Percentiles rank a stretch among this genome's conserved stretches.
Conservation (phyloP, 2,329 filamentous ascomycete species). For the Xylaria sp. region DNA sequence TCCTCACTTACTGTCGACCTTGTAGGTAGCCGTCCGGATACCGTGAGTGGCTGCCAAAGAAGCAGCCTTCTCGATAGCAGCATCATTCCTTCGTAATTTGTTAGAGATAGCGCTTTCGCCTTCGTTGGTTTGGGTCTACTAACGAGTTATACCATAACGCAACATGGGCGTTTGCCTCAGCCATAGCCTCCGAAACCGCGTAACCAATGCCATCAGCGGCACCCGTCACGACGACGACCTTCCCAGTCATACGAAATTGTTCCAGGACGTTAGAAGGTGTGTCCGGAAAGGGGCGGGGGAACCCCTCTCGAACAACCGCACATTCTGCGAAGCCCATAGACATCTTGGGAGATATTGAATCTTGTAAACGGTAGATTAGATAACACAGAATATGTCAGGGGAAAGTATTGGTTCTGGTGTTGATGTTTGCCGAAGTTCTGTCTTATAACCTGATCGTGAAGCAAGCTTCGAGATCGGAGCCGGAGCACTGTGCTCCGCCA, state of each 20-base stretch:
- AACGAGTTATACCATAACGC: slow-evolving; percentile 16
- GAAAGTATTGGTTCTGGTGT: not conserved
- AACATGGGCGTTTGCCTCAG: slow-evolving; percentile 21
- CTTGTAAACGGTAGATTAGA: not conserved
- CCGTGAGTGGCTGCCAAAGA: not conserved
- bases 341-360: not conserved
- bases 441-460: not conserved
- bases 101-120: not conserved
- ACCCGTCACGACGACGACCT: slow-evolving; percentile 19
- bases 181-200: slow-evolving; percentile 18
- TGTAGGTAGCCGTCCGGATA: not conserved
- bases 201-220: slow-evolving; percentile 16
- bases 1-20: not conserved
- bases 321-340: not conserved
- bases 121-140: not conserved
- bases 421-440: not conserved
- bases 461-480: not conserved
- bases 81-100: not conserved
- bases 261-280: slow-evolving; percentile 17
- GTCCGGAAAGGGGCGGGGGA: slow-evolving; percentile 13
- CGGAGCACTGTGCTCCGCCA: not conserved
- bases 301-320: slow-evolving; percentile 5
- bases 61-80: not conserved
- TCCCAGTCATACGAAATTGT: slow-evolving; percentile 18
- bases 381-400: not conserved